Conservation (phyloP, 441 rosid genomes). For the Capsella rubella region DNA sequence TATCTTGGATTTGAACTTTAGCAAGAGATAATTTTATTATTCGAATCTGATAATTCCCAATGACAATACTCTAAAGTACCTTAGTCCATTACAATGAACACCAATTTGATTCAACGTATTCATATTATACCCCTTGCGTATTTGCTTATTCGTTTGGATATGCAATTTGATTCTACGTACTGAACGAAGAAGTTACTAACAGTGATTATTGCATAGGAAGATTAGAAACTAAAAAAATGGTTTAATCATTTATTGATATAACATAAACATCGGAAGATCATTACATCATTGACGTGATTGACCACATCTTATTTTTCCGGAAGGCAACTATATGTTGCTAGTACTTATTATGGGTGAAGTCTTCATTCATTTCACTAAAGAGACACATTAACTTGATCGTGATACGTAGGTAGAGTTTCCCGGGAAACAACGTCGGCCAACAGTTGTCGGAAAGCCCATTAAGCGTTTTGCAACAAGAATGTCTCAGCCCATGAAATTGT, state of each 20-base stretch:
- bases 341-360: not conserved
- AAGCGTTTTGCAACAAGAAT: slow-evolving; percentile 31
- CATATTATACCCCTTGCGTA: too few relatives aligned
- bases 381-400: not conserved
- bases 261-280: not conserved
- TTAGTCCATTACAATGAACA: not conserved
- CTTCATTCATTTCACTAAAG: not conserved
- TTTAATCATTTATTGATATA: not conserved
- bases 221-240: not conserved
- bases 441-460: slow-evolving; percentile 26
- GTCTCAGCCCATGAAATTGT: slow-evolving; percentile 1
- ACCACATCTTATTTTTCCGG: not conserved
- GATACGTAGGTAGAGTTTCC: not conserved
- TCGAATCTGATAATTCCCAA: not conserved
- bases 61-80: too few relatives aligned
- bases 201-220: not conserved
- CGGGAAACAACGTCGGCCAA: slow-evolving; percentile 17
- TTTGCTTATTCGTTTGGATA: too few relatives aligned
- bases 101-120: not conserved
- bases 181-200: too few relatives aligned
- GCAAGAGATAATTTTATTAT: not conserved
- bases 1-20: not conserved
- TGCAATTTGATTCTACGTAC: too few relatives aligned
- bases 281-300: not conserved
- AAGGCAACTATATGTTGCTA: not conserved